Base-by-base conservation (phyloP, 495 filamentous ascomycete species). In the Aeminium ludgeri region DNA sequence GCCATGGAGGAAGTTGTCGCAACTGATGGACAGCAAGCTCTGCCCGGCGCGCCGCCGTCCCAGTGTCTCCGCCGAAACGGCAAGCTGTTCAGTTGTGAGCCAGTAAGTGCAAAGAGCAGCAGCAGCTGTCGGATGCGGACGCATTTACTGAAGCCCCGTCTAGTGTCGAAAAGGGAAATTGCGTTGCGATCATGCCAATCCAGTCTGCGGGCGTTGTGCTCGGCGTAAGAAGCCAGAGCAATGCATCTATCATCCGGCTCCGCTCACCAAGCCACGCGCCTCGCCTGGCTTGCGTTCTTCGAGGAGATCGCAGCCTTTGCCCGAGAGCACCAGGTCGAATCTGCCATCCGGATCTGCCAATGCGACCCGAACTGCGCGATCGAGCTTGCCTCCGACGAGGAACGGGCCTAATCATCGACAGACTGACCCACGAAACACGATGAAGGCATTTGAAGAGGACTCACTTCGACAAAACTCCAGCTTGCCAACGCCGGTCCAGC, bases 191-290 rank as follows among this genome's bases (percentile, higher is more conserved):
- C 48, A 51, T 29, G 30, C 8, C 28, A 40, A 13, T 37, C 48
- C 48, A 1, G 44, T 47, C 2, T 51, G 48, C 29, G 48, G 48
- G 1, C 28, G 48, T n/a, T 51, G 48, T 20, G 38, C 48, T 1
- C 30, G 44, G 8, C 43, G 48, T 13, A 44, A 44, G 30, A 51
- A 51, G 31, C 40, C 48, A 11, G 48, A 47, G 13, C 43, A 47
- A 34, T 51, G 48, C 31, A 32, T 51, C 16, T 51, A 51, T 40
- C 48, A 51, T 38, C 48, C 48, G 18, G 48, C 40, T 5, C 45
- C 45, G 20, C 34, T 49, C 16, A 49, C 46, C 7, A 49, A 49
- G 34, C 37, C 41, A 19, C 46, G 46, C 11, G 36, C 19, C 18
- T 41, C 43, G 2, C 36, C 36, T 13, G 36, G 30, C 23, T 4